Percentiles rank a stretch among this genome's conserved stretches.
Conservation (phyloP, 2,329 filamentous ascomycete species). For the Colletotrichum agaves region DNA sequence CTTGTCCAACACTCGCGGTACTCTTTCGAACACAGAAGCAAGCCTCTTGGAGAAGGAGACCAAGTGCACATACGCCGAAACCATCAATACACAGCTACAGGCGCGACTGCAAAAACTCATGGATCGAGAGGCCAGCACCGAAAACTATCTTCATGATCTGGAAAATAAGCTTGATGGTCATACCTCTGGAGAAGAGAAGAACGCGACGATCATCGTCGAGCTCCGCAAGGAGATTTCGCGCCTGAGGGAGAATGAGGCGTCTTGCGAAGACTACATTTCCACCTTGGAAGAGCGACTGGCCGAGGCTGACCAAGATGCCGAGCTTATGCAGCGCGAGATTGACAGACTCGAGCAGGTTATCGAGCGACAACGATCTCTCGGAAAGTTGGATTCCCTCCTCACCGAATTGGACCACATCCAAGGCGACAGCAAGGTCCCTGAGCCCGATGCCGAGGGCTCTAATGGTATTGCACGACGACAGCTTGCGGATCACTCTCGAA, state of each 20-base stretch:
- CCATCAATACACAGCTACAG: slow-evolving; percentile 90
- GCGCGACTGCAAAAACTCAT: slow-evolving; percentile 90
- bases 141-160: slow-evolving; percentile 91
- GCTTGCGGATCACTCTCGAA: slow-evolving; percentile 63
- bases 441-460: slow-evolving; percentile 48
- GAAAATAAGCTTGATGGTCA: slow-evolving; percentile 92
- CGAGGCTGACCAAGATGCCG: slow-evolving; percentile 94
- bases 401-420: slow-evolving; percentile 88
- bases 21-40: slow-evolving; percentile 86
- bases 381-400: slow-evolving; percentile 91
- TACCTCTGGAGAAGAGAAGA: slow-evolving; percentile 92
- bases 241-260: slow-evolving; percentile 87
- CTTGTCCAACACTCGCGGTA: slow-evolving; percentile 86
- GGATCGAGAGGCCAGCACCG: slow-evolving; percentile 91
- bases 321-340: slow-evolving; percentile 96
- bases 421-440: slow-evolving; percentile 61
- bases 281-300: slow-evolving; percentile 95
- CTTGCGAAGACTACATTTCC: slow-evolving; percentile 96
- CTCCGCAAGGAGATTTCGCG: slow-evolving; percentile 91
- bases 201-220: slow-evolving; percentile 84
- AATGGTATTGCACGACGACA: slow-evolving; percentile 57
- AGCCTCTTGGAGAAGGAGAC: slow-evolving; percentile 91
- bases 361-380: slow-evolving; percentile 92
- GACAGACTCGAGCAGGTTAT: slow-evolving; percentile 94
- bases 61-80: slow-evolving; percentile 92